Conservation (phyloP, 2,329 filamentous ascomycete species). For the Fusarium duplospermum region DNA sequence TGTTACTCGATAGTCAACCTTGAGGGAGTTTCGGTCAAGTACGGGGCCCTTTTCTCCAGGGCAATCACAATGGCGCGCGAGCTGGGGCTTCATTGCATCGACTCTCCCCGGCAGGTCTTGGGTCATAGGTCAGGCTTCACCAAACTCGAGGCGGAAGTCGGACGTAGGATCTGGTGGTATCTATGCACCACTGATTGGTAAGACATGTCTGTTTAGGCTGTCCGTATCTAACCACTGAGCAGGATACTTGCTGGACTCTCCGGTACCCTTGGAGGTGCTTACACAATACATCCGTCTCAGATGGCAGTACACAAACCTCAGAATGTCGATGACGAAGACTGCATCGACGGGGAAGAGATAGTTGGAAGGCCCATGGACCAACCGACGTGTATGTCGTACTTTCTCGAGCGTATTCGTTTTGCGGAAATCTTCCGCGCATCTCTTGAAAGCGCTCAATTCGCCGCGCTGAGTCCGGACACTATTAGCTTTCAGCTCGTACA, state of each 20-base stretch:
- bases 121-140: slow-evolving; percentile 29
- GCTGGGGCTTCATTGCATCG: slow-evolving; percentile 51
- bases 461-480: slow-evolving; percentile 41
- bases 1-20: neutral
- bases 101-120: slow-evolving; percentile 37
- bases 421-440: slow-evolving; percentile 49
- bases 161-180: slow-evolving; percentile 56
- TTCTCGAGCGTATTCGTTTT: slow-evolving; percentile 50
- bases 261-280: slow-evolving; percentile 46
- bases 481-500: slow-evolving; percentile 45
- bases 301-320: slow-evolving; percentile 51
- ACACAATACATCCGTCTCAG: slow-evolving; percentile 49
- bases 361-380: slow-evolving; percentile 39
- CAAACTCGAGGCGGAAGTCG: slow-evolving; percentile 48
- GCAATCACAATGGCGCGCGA: slow-evolving; percentile 11
- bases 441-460: slow-evolving; percentile 44
- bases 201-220: neutral
- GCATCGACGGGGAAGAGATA: slow-evolving; percentile 40
- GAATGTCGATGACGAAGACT: slow-evolving; percentile 51
- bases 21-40: neutral
- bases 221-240: neutral
- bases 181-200: slow-evolving; percentile 54
- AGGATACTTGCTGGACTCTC: slow-evolving; percentile 52
- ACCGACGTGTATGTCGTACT: slow-evolving; percentile 48
- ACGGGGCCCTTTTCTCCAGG: neutral